These are phyloP conservation scores for Colletotrichum trifolii DNA, from an alignment of 2,329 filamentous ascomycete genomes.

Conservation along the genomic window DNA sequence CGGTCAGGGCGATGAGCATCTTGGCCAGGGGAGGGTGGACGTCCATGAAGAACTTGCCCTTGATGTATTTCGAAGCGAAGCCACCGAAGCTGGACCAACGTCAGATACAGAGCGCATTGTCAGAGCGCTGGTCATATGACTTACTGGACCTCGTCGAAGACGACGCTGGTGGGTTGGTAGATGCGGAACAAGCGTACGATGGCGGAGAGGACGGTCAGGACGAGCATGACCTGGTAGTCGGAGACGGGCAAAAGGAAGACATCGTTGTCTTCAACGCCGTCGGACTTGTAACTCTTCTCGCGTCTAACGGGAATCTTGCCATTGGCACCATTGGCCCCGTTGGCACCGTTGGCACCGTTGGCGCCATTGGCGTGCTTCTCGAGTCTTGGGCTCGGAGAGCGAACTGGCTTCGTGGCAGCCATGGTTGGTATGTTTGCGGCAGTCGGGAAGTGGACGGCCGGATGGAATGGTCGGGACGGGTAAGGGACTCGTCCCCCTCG, in stretches of 20 bases:
- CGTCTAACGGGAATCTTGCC: slow-evolving; percentile 42
- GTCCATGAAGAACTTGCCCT: slow-evolving; percentile 99
- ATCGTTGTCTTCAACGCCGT: slow-evolving; percentile 89
- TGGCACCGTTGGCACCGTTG: slow-evolving; percentile 6
- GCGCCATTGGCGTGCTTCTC: slow-evolving; percentile 44
- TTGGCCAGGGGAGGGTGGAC: slow-evolving; percentile 98
- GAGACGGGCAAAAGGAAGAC: slow-evolving; percentile 85
- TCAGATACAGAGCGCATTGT: neutral
- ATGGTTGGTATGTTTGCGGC: slow-evolving; percentile 8
- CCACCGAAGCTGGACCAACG: slow-evolving; percentile 81
- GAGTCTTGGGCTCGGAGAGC: slow-evolving; percentile 32
- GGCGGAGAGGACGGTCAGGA: slow-evolving; percentile 79
- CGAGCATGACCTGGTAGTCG: slow-evolving; percentile 82
- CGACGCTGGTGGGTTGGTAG: slow-evolving; percentile 94
- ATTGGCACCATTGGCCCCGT: slow-evolving; percentile 21
- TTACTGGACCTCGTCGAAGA: slow-evolving; percentile 99
- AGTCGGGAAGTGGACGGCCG: neutral
- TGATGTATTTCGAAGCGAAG: slow-evolving; percentile 99
- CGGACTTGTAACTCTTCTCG: slow-evolving; percentile 74
- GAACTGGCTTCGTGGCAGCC: slow-evolving; percentile 29
- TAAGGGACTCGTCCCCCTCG: slow-evolving; percentile 8
- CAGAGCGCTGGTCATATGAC: slow-evolving; percentile 49
- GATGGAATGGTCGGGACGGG: neutral
- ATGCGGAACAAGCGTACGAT: slow-evolving; percentile 92
- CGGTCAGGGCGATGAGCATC: slow-evolving; percentile 93